These are phyloP conservation scores for Sphenostylis stenocarpa DNA, from an alignment of 306 rosid species.

Conservation along the genomic window DNA sequence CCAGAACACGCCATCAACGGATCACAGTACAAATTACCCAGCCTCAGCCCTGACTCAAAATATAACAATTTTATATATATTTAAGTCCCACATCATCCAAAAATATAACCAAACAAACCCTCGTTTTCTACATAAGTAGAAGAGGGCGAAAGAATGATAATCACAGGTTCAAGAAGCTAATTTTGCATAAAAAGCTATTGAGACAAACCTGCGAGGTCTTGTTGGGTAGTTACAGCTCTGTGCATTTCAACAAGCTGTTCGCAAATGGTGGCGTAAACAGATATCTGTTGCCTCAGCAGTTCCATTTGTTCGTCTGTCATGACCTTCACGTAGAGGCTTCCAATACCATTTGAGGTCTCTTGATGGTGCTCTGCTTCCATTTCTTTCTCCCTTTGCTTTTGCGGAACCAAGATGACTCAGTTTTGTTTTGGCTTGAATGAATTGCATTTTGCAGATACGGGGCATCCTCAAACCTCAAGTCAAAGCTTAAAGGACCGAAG, in stretches of 20 bases:
- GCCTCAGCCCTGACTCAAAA: constrained; percentile 49
- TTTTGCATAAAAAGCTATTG: too few relatives aligned
- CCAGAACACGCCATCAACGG: constrained; percentile 62
- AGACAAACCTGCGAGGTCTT: constrained; percentile 64
- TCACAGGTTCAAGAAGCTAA: too few relatives aligned
- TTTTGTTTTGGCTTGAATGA: neutral
- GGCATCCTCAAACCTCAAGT: neutral
- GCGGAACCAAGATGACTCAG: neutral
- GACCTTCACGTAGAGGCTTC: constrained; percentile 51
- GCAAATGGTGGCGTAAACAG: constrained; percentile 64
- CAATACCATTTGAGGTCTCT: neutral
- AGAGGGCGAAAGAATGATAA: too few relatives aligned
- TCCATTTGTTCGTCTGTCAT: constrained; percentile 86
- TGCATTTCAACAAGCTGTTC: constrained; percentile 76
- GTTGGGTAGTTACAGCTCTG: constrained; percentile 61
- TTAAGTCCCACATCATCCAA: neutral
- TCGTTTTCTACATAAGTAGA: too few relatives aligned
- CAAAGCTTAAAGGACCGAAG: constrained; percentile 14
- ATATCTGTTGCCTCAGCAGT: constrained; percentile 60
- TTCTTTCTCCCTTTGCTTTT: neutral
- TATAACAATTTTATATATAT: too few relatives aligned
- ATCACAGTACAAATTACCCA: constrained; percentile 67
- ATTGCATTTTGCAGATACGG: neutral
- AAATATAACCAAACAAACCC: too few relatives aligned
- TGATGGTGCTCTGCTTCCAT: constrained; percentile 37